Evolutionary conservation across 306 rosid genomes (phyloP).

Genomic region (Benincasa hispida): DNA sequence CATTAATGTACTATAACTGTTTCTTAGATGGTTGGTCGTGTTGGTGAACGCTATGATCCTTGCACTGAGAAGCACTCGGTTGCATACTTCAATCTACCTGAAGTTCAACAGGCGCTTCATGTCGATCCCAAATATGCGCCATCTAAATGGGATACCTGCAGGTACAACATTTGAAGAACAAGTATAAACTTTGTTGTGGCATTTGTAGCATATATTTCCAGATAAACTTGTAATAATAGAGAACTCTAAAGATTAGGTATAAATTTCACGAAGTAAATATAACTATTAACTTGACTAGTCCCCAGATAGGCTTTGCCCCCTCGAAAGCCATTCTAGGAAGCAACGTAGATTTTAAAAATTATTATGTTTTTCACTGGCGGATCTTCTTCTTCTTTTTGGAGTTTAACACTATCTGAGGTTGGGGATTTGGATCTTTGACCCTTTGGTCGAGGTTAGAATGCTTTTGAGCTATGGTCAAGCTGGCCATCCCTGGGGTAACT

Average conservation of each 20-base stretch:
- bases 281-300: neutral
- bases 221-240: neutral
- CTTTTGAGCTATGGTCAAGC: no score
- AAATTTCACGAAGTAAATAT: conserved; percentile 17
- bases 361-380: neutral
- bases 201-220: neutral
- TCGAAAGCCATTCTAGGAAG: neutral
- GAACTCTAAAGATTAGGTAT: neutral
- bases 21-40: conserved; percentile 36
- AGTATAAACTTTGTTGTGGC: neutral
- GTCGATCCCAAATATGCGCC: conserved; percentile 50
- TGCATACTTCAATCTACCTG: conserved; percentile 62
- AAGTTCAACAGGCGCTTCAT: conserved; percentile 66
- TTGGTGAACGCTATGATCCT: conserved; percentile 63
- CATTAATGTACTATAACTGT: neutral
- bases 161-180: conserved; percentile 27
- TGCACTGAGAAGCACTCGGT: conserved; percentile 61
- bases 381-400: no score
- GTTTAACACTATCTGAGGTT: no score
- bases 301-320: neutral
- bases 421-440: no score
- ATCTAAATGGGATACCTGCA: conserved; percentile 66
- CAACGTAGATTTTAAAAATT: neutral
- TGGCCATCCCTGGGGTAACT: no score
- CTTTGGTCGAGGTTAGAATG: no score